Conservation (phyloP, 2,329 filamentous ascomycete genomes). For the Didymella pomorum region DNA sequence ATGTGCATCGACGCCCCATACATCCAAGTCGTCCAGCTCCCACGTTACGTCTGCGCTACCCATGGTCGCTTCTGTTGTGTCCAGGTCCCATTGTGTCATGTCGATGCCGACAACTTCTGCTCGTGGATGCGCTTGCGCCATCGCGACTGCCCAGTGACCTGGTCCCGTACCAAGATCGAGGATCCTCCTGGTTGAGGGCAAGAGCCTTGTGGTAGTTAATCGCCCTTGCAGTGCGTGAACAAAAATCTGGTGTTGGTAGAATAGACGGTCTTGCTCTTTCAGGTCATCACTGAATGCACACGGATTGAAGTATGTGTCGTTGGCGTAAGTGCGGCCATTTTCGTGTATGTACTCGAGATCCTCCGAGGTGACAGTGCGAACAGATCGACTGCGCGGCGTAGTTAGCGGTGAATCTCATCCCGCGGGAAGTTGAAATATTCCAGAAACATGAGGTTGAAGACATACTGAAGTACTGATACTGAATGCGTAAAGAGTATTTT, state of each 20-base stretch:
- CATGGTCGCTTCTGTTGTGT: slow-evolving; percentile 54
- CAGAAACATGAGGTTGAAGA: background rate
- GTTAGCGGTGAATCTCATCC: slow-evolving; percentile 2
- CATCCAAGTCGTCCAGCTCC: slow-evolving; percentile 51
- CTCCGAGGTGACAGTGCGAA: slow-evolving; percentile 52
- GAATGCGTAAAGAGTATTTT: background rate
- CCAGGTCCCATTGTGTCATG: slow-evolving; percentile 59
- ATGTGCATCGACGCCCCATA: slow-evolving; percentile 42
- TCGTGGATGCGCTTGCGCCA: slow-evolving; percentile 55
- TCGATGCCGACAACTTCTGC: slow-evolving; percentile 61
- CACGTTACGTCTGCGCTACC: slow-evolving; percentile 40
- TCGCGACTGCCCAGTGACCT: slow-evolving; percentile 60
- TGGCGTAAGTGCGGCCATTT: slow-evolving; percentile 68
- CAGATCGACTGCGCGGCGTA: slow-evolving; percentile 39
- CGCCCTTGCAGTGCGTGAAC: slow-evolving; percentile 51
- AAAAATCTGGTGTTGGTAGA: slow-evolving; percentile 70
- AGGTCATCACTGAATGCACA: slow-evolving; percentile 62
- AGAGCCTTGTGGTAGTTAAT: slow-evolving; percentile 46
- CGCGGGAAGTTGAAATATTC: background rate
- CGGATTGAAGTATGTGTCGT: slow-evolving; percentile 70
- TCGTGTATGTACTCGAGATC: slow-evolving; percentile 66
- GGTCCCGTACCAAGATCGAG: slow-evolving; percentile 59
- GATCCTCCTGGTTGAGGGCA: slow-evolving; percentile 38
- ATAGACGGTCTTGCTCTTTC: slow-evolving; percentile 68
- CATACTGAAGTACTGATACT: background rate